These are phyloP conservation scores for Paramecium pentaurelia DNA, from an alignment of 73 alveolate genomes.

Conservation along the genomic window DNA sequence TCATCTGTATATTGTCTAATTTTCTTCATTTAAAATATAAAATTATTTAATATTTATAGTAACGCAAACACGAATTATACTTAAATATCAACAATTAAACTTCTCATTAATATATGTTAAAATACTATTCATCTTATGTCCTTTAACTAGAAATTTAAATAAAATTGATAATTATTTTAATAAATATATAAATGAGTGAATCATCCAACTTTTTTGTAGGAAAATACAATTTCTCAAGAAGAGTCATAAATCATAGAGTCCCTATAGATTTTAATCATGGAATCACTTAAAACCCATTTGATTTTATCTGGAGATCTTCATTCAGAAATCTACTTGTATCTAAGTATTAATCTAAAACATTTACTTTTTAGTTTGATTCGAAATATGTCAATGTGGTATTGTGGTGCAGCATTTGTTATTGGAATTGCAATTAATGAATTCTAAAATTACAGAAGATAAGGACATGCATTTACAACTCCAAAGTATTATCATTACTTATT, in stretches of 20 bases:
- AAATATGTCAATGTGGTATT: conserved; percentile 36
- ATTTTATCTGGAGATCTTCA: background rate
- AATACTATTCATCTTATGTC: background rate
- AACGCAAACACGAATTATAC: background rate
- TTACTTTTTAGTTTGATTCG: background rate
- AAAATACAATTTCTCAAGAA: conserved; percentile 59
- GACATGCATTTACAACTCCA: background rate
- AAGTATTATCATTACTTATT: background rate
- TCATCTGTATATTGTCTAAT: conserved; percentile 1
- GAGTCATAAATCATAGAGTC: conserved; percentile 56
- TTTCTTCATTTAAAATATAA: background rate
- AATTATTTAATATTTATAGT: background rate
- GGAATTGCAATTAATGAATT: background rate
- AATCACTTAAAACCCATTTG: conserved; percentile 14
- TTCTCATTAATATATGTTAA: background rate
- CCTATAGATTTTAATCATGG: conserved; percentile 49
- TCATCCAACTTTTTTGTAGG: conserved; percentile 46
- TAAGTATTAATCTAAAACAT: background rate
- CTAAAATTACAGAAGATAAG: background rate
- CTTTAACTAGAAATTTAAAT: background rate
- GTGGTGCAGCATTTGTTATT: conserved; percentile 11
- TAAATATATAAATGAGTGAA: conserved; percentile 9
- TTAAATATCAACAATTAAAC: background rate
- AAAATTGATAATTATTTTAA: background rate
- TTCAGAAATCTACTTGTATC: background rate